Base-by-base conservation (phyloP, 23 red algal species). In the Gracilariopsis chorda region DNA sequence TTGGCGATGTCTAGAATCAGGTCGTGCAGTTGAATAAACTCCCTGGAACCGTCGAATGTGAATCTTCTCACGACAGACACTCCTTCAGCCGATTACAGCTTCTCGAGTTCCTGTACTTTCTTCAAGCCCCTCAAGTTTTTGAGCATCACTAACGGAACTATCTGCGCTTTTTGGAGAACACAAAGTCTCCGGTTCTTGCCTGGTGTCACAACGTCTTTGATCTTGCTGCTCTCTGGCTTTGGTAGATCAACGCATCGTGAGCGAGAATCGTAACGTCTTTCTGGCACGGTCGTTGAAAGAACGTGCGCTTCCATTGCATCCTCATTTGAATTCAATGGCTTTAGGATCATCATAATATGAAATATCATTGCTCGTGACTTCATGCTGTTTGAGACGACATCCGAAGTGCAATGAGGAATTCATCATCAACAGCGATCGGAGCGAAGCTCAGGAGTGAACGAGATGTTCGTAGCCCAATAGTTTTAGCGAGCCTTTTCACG, bases 381-480 rank as follows among this genome's bases (percentile, higher is more conserved):
- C 40, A 46, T 23, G 11, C 1, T 4, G 36, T 46, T 46, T 21
- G n/a, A 86, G 82, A 2, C 82, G 60, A 47, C 68, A 58, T 16
- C 82, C 82, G 42, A 86, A 86, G 27, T 65, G 40, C 23, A 86
- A 42, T 35, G 57, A 23, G 19, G 21, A 36, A 59, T 86, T n/a
- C 82, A 17, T 86, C 57, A 45, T 86, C 82, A 69, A 69, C 57
- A 28, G 62, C 40, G 11, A 71, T 7, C 17, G 58, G 58, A 32
- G 59, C 82, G 57, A 86, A 53, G 27, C 23, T 72, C 46, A 51
- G 20, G 9, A 86, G 82, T 32, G 63, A 61, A 12, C 48, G 39
- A 36, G 59, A 52, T 8, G 44, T 52, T 14, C 82, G 62, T 28
- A 86, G 47, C 33, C 82, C 82, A 33, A 86, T 73, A 28, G 63